phyloP scores from a whole-genome alignment of 352 stramenopile species.

The Phytophthora meadii region DNA sequence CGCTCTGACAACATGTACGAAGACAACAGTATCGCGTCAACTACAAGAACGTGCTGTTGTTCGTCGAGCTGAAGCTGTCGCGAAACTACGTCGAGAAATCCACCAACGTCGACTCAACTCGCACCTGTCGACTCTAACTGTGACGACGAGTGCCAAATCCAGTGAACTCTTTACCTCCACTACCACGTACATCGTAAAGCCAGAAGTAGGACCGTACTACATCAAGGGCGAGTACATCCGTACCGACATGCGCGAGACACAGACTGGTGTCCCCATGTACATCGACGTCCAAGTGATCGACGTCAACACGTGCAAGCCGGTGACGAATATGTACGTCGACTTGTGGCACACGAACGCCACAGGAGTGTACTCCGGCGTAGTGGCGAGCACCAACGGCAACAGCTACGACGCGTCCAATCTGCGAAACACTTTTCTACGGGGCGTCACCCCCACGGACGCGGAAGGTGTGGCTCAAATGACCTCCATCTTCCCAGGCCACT shows the following conservation, averaged over 20 bases:
- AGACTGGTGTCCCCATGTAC: slow-evolving; percentile 30
- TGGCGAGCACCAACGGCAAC: slow-evolving; percentile 32
- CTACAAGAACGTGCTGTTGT: slow-evolving; percentile 25
- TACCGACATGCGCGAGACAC: slow-evolving; percentile 25
- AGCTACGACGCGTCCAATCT: slow-evolving; percentile 23
- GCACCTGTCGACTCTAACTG: not conserved
- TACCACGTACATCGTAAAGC: slow-evolving; percentile 16
- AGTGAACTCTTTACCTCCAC: slow-evolving; percentile 22
- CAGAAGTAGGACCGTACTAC: slow-evolving; percentile 40
- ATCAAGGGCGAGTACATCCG: slow-evolving; percentile 32
- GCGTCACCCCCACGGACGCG: slow-evolving; percentile 26
- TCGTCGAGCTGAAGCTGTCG: slow-evolving; percentile 17
- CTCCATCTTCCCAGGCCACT: slow-evolving; percentile 36
- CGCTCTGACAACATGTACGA: slow-evolving; percentile 7
- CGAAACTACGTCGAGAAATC: slow-evolving; percentile 15
- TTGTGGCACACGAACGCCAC: slow-evolving; percentile 39
- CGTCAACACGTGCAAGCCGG: slow-evolving; percentile 26
- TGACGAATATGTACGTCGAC: slow-evolving; percentile 33
- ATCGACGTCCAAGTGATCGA: slow-evolving; percentile 36
- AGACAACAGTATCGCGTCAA: slow-evolving; percentile 4
- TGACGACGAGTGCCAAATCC: slow-evolving; percentile 9
- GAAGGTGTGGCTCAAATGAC: slow-evolving; percentile 33
- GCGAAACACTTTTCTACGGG: slow-evolving; percentile 31
- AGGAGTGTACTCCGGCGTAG: slow-evolving; percentile 35
- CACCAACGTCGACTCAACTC: slow-evolving; percentile 23